These are phyloP conservation scores for Penicillium sp. DNA, from an alignment of 2,329 filamentous ascomycete species.

Conservation along the genomic window DNA sequence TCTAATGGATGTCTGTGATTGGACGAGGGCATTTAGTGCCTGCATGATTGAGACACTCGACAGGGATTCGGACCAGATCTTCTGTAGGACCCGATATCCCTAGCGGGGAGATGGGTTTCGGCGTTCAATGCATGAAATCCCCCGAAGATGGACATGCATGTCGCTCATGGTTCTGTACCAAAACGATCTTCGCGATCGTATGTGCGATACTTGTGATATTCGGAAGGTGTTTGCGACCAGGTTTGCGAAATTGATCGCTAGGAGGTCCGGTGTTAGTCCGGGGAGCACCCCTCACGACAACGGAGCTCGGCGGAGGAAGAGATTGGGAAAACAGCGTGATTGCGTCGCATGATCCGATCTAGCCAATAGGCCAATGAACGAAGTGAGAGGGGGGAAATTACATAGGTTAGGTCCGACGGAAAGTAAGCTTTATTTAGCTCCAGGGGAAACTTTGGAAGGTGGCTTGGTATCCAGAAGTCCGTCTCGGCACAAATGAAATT, in stretches of 20 bases:
- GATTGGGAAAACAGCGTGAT: background rate
- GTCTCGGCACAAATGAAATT: background rate
- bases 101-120: background rate
- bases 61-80: conserved; percentile 3
- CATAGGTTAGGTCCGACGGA: too few relatives aligned
- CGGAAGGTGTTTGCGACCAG: background rate
- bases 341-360: background rate
- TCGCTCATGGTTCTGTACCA: background rate
- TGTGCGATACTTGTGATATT: background rate
- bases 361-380: background rate
- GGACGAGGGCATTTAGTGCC: conserved; percentile 5
- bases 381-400: background rate
- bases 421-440: too few relatives aligned
- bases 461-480: background rate
- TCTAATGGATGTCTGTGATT: conserved; percentile 11
- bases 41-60: conserved; percentile 18
- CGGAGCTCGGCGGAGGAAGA: conserved; percentile 23
- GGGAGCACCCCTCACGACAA: conserved; percentile 2
- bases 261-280: conserved; percentile 2
- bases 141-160: background rate
- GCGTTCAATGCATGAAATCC: conserved; percentile 2
- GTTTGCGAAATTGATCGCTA: conserved; percentile 7
- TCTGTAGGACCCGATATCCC: conserved; percentile 7
- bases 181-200: background rate
- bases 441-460: background rate